Evolutionary conservation across 305 asterid genomes (phyloP).

Genomic region (Euphrasia arctica): DNA sequence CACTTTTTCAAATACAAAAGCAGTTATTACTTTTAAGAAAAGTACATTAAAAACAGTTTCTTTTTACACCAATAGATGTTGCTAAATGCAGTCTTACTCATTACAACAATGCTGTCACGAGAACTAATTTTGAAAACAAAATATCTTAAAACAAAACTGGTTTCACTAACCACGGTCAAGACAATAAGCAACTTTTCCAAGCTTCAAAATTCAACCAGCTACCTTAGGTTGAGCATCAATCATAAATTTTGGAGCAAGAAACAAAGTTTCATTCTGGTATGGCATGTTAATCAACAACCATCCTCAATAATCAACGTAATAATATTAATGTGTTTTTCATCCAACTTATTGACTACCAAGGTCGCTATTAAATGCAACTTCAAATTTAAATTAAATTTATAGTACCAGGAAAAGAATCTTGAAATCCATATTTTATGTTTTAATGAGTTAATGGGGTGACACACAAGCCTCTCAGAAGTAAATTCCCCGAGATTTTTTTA

Average conservation of each 20-base stretch:
- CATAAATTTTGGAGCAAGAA: background rate
- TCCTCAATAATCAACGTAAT: background rate
- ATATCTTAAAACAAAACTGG: background rate
- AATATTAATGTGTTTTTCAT: constrained; percentile 1
- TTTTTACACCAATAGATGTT: constrained; percentile 6
- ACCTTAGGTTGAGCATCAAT: background rate
- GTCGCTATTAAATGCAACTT: constrained; percentile 14
- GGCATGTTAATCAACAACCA: background rate
- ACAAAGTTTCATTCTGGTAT: background rate
- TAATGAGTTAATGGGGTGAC: constrained; percentile 3
- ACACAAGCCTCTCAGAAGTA: constrained; percentile 3
- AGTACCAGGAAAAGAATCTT: background rate
- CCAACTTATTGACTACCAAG: constrained; percentile 10
- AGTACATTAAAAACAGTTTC: background rate
- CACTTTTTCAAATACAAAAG: background rate
- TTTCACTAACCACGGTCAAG: constrained; percentile 13
- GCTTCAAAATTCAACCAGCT: background rate
- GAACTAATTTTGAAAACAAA: constrained; percentile 2
- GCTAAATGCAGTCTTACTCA: background rate
- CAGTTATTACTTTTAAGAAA: background rate
- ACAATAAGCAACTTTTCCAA: constrained; percentile 5
- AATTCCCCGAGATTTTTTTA: background rate
- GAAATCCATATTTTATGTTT: background rate
- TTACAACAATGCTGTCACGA: background rate
- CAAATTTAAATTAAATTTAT: background rate